Evolutionary conservation across 1,284 basidiomycete genomes (phyloP).

Genomic region (Trametes versicolor): DNA sequence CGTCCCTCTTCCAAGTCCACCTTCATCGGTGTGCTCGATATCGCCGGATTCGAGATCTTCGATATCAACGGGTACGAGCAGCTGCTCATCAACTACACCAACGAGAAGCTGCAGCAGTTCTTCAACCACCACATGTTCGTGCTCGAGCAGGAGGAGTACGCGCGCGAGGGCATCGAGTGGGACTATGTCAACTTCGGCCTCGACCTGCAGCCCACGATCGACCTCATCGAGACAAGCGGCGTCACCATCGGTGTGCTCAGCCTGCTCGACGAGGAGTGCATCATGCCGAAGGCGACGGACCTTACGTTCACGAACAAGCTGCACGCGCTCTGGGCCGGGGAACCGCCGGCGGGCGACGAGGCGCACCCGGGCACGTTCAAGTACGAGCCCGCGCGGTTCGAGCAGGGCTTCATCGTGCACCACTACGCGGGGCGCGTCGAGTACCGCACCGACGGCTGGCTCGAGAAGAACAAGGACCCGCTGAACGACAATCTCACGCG

Average conservation of each 20-base stretch:
- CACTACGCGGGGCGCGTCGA: constrained; percentile 99
- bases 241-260: constrained; percentile 90
- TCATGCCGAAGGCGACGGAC: constrained; percentile 99
- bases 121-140: constrained; percentile 99
- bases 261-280: constrained; percentile 97
- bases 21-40: constrained; percentile 99
- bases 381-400: constrained; percentile 89
- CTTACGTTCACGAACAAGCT: constrained; percentile 96
- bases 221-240: constrained; percentile 89
- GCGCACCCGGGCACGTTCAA: constrained; percentile 82
- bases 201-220: constrained; percentile 98
- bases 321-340: constrained; percentile 73
- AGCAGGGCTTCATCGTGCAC: constrained; percentile 94
- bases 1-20: constrained; percentile 92
- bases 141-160: constrained; percentile 98
- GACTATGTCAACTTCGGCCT: constrained; percentile 99
- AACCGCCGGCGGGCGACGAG: constrained; percentile 57
- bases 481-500: constrained; percentile 96
- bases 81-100: constrained; percentile 98
- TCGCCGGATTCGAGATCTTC: constrained; percentile 99
- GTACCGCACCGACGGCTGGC: constrained; percentile 96
- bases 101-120: constrained; percentile 96
- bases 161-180: constrained; percentile 97
- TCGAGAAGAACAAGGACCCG: constrained; percentile 99
- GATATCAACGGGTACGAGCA: constrained; percentile 95